Evolutionary conservation across 139 green algal genomes (phyloP), one percentile per base, ranked within the genome.

Genomic region (Micromonas commoda): DNA sequence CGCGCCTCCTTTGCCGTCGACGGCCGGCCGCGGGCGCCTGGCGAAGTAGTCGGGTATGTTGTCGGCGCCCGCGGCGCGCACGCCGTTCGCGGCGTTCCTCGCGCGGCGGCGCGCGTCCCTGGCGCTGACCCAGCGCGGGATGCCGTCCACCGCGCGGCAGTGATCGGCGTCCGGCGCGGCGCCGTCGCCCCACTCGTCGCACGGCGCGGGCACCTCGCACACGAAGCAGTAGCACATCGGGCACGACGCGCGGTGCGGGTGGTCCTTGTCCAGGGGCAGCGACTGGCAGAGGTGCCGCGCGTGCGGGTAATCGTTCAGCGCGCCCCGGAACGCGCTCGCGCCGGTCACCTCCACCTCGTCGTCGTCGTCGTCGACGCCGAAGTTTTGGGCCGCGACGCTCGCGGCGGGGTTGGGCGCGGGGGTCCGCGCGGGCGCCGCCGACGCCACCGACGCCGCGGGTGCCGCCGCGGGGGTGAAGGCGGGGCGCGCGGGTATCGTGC

Each of bases 271-370:
- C 60, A 29, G 9, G 24, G 52, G 52, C 52, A 32, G 60, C 60
- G 60, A 16, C 60, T 16, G 13, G 24, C 24, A 32, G 19, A 32
- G 60, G 19, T 16, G 13, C 13, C 24, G 60, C 60, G 0, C 24
- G 24, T 68, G 60, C 24, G 24, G 24, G 24, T 19, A 32, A 24
- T 68, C 60, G 24, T 68, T 32, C 60, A 32, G n/a, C 60, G n/a
- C 60, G n/a, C 24, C 60, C 60, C 21, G 69, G 51, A 66, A 52
- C 28, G 76, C 73, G 65, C 32, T 66, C 39, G 9, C 45, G 45
- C 45, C 45, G 45, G 16, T 16, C 9, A 57, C 16, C 9, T 9
- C 45, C 45, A 78, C 45, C 23, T 65, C 51, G 35, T 21, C 31
- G 37, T 51, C 3, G 73, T 29, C 28, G 70, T 38, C 39, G 61